Evolutionary conservation across 2,329 filamentous ascomycete genomes (phyloP).

Genomic region (Metarhizium album): DNA sequence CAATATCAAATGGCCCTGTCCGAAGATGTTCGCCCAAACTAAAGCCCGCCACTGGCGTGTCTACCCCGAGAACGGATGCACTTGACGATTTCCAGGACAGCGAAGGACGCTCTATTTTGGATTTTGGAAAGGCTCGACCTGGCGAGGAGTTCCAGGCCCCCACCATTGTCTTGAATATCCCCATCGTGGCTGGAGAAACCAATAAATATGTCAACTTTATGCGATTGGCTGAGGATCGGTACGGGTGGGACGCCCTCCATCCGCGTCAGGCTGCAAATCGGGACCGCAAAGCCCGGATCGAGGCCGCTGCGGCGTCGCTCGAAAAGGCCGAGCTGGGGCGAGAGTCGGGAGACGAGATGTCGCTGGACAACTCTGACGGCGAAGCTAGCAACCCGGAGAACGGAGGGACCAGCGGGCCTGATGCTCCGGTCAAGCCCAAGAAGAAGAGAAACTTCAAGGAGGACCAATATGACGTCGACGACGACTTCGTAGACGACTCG

Average conservation of each 20-base stretch:
- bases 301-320: conserved; percentile 74
- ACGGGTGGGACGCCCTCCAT: conserved; percentile 89
- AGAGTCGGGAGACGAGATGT: conserved; percentile 74
- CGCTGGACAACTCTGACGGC: conserved; percentile 60
- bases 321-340: conserved; percentile 62
- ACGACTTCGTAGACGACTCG: conserved; percentile 84
- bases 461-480: conserved; percentile 74
- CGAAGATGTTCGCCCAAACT: conserved; percentile 39
- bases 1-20: conserved; percentile 28
- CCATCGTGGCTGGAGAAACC: conserved; percentile 60
- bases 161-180: conserved; percentile 76
- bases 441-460: conserved; percentile 74
- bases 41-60: conserved; percentile 29
- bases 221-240: conserved; percentile 82
- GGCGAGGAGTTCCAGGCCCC: conserved; percentile 52
- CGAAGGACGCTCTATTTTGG: conserved; percentile 46
- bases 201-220: conserved; percentile 96
- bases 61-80: conserved; percentile 38
- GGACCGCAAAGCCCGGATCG: conserved; percentile 78
- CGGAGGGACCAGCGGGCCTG: conserved; percentile 49
- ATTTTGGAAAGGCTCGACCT: conserved; percentile 48
- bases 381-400: conserved; percentile 87
- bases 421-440: conserved; percentile 54
- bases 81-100: conserved; percentile 35
- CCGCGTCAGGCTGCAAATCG: conserved; percentile 82